These are phyloP conservation scores for Chalciporus pseudorubinellus DNA, from an alignment of 768 basidiomycete species.

Conservation along the genomic window DNA sequence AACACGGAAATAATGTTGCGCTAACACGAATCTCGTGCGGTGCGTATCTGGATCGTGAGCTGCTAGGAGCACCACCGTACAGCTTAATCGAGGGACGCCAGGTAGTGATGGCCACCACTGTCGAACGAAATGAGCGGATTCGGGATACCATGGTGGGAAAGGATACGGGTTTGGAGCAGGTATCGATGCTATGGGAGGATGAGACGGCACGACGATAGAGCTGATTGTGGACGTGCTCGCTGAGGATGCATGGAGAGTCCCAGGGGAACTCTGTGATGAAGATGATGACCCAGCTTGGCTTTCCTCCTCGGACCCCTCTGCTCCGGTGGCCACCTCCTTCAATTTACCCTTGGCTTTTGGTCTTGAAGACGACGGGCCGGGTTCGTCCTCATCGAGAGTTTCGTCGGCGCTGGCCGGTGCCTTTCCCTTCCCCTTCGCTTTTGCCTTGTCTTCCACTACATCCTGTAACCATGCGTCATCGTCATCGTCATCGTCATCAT, in stretches of 20 bases:
- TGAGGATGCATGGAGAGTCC: conserved; percentile 3
- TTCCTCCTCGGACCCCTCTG: conserved; percentile 9
- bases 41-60: conserved; percentile 61
- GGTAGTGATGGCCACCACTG: conserved; percentile 79
- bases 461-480: conserved; percentile 23
- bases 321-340: conserved; percentile 15
- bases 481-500: conserved; percentile 26
- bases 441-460: conserved; percentile 16
- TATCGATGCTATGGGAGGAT: not conserved
- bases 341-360: conserved; percentile 22
- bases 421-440: conserved; percentile 27
- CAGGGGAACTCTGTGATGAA: conserved; percentile 3
- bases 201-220: not conserved
- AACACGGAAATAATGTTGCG: conserved; percentile 75
- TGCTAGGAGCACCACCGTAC: conserved; percentile 67
- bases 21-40: conserved; percentile 59
- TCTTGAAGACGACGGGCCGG: conserved; percentile 7
- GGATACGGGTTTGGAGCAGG: conserved; percentile 57
- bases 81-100: conserved; percentile 63
- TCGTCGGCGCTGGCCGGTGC: conserved; percentile 20
- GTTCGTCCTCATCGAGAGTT: conserved; percentile 10
- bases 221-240: conserved; percentile 2
- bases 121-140: conserved; percentile 73
- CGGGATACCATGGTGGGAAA: conserved; percentile 67
- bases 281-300: conserved; percentile 9